These are phyloP conservation scores for Russula olivacea DNA, from an alignment of 768 basidiomycete genomes.

Conservation along the genomic window DNA sequence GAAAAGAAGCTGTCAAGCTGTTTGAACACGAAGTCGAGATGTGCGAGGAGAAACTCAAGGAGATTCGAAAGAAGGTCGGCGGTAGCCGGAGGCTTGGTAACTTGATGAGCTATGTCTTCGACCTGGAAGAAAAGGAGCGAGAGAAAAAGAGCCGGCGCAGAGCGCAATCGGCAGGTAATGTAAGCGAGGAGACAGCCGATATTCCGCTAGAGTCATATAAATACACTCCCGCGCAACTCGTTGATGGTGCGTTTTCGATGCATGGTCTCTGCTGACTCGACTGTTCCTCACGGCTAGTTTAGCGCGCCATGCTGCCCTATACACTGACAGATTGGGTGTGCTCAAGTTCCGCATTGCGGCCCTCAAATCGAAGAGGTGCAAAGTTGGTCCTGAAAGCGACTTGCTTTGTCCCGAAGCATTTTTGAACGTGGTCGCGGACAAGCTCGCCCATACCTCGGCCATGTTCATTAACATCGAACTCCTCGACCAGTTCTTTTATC, in stretches of 20 bases:
- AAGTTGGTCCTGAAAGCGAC: constrained; percentile 79
- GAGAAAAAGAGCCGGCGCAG: constrained; percentile 52
- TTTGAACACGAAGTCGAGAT: constrained; percentile 79
- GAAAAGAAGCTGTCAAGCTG: constrained; percentile 65
- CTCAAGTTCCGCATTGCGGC: constrained; percentile 83
- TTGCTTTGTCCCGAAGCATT: constrained; percentile 95
- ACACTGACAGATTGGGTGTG: constrained; percentile 72
- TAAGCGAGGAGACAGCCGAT: constrained; percentile 35
- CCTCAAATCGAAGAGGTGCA: constrained; percentile 85
- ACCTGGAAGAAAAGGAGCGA: constrained; percentile 70
- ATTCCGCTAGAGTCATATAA: constrained; percentile 56
- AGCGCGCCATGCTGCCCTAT: constrained; percentile 92
- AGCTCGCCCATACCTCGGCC: constrained; percentile 89
- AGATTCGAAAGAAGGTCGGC: constrained; percentile 84
- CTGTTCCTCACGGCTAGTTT: constrained; percentile 10
- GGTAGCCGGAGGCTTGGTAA: constrained; percentile 73
- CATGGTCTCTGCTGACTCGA: neutral
- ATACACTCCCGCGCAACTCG: constrained; percentile 85
- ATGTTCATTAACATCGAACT: constrained; percentile 99
- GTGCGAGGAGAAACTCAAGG: constrained; percentile 82
- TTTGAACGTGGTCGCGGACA: constrained; percentile 93
- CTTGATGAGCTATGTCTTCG: constrained; percentile 75
- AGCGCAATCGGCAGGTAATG: constrained; percentile 34
- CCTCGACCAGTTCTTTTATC: constrained; percentile 97
- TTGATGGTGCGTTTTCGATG: constrained; percentile 64